Evolutionary conservation across 2,329 filamentous ascomycete genomes (phyloP).

Genomic region (Talaromyces pinophilus): DNA sequence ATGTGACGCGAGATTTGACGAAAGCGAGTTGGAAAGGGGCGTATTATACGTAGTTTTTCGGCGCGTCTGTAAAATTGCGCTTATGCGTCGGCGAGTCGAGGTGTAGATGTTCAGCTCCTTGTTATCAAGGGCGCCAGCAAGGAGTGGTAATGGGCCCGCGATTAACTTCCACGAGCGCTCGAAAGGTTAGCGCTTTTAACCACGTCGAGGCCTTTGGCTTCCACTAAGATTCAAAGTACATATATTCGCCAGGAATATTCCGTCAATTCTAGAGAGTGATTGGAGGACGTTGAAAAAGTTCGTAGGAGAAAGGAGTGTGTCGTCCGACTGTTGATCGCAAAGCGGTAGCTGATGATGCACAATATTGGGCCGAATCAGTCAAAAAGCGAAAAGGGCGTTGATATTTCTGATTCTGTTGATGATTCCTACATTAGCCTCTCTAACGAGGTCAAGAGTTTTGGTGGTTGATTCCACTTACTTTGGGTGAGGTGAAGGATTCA

Average conservation of each 20-base stretch:
- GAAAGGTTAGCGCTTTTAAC: neutral
- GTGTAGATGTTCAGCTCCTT: constrained; percentile 15
- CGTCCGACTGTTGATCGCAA: neutral
- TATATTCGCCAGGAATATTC: constrained; percentile 1
- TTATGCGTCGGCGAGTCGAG: neutral
- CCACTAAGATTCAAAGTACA: neutral
- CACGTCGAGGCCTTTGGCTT: neutral
- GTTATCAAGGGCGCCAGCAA: constrained; percentile 24
- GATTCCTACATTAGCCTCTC: neutral
- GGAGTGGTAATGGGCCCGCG: constrained; percentile 16
- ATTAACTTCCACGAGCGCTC: constrained; percentile 2
- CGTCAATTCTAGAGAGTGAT: neutral
- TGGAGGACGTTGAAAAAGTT: neutral
- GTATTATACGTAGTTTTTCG: constrained; percentile 7
- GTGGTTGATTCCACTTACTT: neutral
- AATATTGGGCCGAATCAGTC: neutral
- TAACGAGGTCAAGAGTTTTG: neutral
- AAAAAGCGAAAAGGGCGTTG: neutral
- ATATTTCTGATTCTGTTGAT: neutral
- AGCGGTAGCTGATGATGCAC: neutral
- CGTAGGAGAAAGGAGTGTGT: neutral
- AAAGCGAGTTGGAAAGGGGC: neutral
- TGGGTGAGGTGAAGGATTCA: neutral
- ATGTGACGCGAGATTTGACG: neutral
- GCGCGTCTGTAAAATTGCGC: neutral